phyloP scores from a whole-genome alignment of 306 rosid species.

The Alnus glutinosa region DNA sequence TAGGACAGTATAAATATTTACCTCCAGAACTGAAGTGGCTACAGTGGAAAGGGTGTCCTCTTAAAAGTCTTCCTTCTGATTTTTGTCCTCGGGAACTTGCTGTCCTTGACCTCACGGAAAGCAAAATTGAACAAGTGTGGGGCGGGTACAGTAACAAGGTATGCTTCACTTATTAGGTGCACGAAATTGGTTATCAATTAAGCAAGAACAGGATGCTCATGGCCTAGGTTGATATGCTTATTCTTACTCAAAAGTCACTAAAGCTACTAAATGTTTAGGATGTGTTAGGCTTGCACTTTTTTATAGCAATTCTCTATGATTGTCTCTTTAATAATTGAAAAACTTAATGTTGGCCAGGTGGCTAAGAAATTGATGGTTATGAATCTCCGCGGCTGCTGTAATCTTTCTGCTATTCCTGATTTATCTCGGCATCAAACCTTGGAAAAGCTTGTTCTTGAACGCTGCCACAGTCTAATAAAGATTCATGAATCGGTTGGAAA shows the following conservation, averaged over 20 bases:
- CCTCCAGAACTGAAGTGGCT: constrained; percentile 63
- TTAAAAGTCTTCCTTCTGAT: constrained; percentile 40
- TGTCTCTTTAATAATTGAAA: background rate
- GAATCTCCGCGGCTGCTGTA: constrained; percentile 41
- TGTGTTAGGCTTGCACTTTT: background rate
- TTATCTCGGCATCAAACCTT: constrained; percentile 45
- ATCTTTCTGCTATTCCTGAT: constrained; percentile 52
- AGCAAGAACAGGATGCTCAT: background rate
- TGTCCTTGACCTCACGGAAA: constrained; percentile 62
- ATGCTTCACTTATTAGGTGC: constrained; percentile 6
- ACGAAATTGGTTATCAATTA: background rate
- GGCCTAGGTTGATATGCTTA: background rate
- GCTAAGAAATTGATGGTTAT: constrained; percentile 48
- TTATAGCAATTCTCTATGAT: background rate
- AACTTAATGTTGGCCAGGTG: constrained; percentile 35
- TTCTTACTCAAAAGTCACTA: no score
- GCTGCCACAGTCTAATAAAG: constrained; percentile 38
- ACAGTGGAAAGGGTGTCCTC: constrained; percentile 67
- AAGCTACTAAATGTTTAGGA: background rate
- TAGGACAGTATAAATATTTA: constrained; percentile 41
- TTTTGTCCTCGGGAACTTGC: constrained; percentile 45
- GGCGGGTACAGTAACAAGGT: constrained; percentile 26
- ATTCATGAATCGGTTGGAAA: constrained; percentile 57
- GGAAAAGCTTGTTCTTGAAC: constrained; percentile 53
- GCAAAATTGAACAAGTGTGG: constrained; percentile 41